phyloP scores from a whole-genome alignment of 805 yeast species.

The Yarrowia sp. region DNA sequence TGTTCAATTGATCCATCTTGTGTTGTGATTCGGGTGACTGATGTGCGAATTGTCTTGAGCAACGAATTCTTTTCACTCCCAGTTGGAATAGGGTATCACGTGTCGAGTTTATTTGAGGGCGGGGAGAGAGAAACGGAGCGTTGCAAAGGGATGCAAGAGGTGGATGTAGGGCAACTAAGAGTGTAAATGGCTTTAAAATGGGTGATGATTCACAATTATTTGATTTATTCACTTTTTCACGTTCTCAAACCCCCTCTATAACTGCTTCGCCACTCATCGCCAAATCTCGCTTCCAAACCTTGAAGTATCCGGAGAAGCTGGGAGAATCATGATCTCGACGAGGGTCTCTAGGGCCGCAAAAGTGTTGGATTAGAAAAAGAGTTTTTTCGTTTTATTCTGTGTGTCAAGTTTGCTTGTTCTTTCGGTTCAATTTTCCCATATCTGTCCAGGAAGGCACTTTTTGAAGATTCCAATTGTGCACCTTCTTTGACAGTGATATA shows the following conservation, averaged over 20 bases:
- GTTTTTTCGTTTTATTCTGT: neutral
- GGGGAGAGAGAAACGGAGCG: too few species aligned
- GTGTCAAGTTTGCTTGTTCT: too few species aligned
- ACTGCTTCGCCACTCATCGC: neutral
- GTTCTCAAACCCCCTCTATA: neutral
- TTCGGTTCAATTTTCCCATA: too few species aligned
- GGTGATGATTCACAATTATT: too few species aligned
- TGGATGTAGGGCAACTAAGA: too few species aligned
- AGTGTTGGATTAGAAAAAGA: neutral
- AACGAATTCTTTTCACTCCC: constrained; percentile 26
- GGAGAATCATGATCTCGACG: neutral
- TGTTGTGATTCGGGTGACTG: constrained; percentile 21
- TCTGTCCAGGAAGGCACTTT: too few species aligned
- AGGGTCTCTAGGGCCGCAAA: too few species aligned
- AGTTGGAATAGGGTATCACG: constrained; percentile 27
- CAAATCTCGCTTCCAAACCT: neutral
- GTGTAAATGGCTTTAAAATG: too few species aligned
- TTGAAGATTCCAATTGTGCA: too few species aligned
- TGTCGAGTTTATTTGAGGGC: neutral
- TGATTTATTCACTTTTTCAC: too few species aligned
- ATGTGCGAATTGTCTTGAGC: constrained; percentile 9
- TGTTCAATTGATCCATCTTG: constrained; percentile 88
- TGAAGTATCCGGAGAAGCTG: constrained; percentile 12
- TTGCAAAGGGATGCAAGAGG: too few species aligned
- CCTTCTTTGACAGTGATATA: too few species aligned